phyloP scores from a whole-genome alignment of 75 land plant species.

The Picea sitchensis region DNA sequence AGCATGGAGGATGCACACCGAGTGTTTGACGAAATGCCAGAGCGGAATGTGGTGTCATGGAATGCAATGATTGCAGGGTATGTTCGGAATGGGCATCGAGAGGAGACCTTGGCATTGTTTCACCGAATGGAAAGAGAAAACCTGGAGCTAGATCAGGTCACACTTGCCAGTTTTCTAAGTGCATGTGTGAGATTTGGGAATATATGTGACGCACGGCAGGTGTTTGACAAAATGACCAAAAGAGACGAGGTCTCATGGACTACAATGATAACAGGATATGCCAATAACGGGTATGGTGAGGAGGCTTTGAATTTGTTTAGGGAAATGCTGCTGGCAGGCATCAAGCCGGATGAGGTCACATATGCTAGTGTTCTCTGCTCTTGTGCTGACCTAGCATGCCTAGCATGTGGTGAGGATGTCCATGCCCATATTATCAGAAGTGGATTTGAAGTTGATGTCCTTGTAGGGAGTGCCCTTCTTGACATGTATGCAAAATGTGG shows the following conservation, averaged over 20 bases:
- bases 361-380: conserved; percentile 38
- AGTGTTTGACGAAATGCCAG: conserved; percentile 30
- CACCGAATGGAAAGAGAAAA: conserved; percentile 25
- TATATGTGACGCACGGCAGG: conserved; percentile 30
- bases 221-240: conserved; percentile 40
- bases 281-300: conserved; percentile 31
- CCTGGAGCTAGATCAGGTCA: conserved; percentile 44
- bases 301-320: conserved; percentile 43
- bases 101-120: conserved; percentile 24
- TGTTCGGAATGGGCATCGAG: conserved; percentile 30
- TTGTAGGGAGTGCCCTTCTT: conserved; percentile 51
- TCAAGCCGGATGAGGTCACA: conserved; percentile 44
- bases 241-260: conserved; percentile 51
- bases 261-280: conserved; percentile 48
- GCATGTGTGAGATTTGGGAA: conserved; percentile 45
- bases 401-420: conserved; percentile 42
- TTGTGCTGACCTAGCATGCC: conserved; percentile 33
- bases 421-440: conserved; percentile 36
- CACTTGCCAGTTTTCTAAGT: conserved; percentile 33
- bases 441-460: conserved; percentile 25
- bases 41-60: conserved; percentile 54
- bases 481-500: conserved; percentile 62
- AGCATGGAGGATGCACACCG: conserved; percentile 35
- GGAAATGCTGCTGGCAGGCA: conserved; percentile 41
- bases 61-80: conserved; percentile 64